Evolutionary conservation across 2,329 filamentous ascomycete species (phyloP).

Genomic region (Claviceps digitariae): DNA sequence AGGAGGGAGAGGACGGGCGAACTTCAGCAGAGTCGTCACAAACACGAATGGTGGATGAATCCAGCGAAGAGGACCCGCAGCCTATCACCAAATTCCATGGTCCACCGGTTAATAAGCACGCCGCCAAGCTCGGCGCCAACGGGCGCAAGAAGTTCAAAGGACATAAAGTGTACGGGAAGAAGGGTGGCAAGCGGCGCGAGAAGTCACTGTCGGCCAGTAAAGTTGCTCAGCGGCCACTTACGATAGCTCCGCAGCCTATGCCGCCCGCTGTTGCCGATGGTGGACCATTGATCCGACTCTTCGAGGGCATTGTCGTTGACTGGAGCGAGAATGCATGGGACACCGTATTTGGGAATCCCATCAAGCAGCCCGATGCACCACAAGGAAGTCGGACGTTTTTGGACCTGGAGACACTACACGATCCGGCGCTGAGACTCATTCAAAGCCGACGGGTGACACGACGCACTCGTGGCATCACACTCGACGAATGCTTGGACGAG

Average conservation of each 20-base stretch:
- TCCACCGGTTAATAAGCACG: conserved; percentile 10
- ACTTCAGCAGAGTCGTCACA: conserved; percentile 16
- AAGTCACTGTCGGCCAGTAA: conserved; percentile 27
- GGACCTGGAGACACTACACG: conserved; percentile 37
- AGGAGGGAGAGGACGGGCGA: conserved; percentile 35
- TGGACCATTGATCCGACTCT: conserved; percentile 59
- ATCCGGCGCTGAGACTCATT: conserved; percentile 50
- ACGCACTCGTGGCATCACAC: conserved; percentile 51
- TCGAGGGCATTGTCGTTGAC: conserved; percentile 77
- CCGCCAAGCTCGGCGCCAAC: conserved; percentile 15
- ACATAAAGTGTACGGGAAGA: conserved; percentile 33
- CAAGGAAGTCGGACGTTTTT: conserved; percentile 48
- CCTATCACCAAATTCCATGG: conserved; percentile 10
- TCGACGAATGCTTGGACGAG: conserved; percentile 87
- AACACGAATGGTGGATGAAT: conserved; percentile 47
- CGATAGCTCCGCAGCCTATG: conserved; percentile 22
- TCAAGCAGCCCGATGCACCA: conserved; percentile 23
- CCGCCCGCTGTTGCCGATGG: conserved; percentile 29
- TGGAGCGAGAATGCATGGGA: conserved; percentile 64
- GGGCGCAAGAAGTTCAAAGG: conserved; percentile 35
- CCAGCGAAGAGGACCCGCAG: conserved; percentile 38
- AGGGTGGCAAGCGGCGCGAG: conserved; percentile 32
- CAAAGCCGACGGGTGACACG: conserved; percentile 49
- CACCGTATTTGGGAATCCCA: conserved; percentile 47
- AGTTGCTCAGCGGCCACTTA: conserved; percentile 19